These are phyloP conservation scores for Dunaliella primolecta DNA, from an alignment of 139 green algal genomes.

Conservation along the genomic window DNA sequence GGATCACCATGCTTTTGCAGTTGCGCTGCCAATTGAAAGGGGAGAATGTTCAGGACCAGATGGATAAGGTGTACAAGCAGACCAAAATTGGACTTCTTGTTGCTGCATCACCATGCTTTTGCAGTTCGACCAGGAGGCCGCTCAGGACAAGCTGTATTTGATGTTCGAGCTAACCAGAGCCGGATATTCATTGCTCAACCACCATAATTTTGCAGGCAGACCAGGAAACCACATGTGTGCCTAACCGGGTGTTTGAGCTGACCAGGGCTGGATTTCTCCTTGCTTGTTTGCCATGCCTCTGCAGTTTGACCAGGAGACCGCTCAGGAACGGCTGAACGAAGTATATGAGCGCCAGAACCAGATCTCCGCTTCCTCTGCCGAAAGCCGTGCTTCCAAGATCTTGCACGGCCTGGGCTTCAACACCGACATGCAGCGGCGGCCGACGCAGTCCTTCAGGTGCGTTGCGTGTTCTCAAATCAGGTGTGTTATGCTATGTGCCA, in stretches of 20 bases:
- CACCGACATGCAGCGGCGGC: slow-evolving; percentile 80
- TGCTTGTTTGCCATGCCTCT: neutral
- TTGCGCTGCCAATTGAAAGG: too few species aligned
- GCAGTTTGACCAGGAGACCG: slow-evolving; percentile 30
- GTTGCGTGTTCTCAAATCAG: too few species aligned
- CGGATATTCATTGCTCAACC: too few species aligned
- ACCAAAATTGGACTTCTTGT: too few species aligned
- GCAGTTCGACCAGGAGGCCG: neutral
- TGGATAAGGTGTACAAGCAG: too few species aligned
- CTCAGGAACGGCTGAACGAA: slow-evolving; percentile 70
- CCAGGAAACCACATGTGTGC: neutral
- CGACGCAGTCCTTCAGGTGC: slow-evolving; percentile 80
- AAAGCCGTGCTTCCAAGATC: slow-evolving; percentile 94
- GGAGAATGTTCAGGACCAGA: too few species aligned
- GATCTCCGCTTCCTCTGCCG: slow-evolving; percentile 79
- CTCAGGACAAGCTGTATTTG: neutral
- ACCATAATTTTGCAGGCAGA: neutral
- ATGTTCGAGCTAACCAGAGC: neutral
- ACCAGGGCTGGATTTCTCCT: too few species aligned
- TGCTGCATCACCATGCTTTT: neutral
- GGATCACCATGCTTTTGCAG: too few species aligned
- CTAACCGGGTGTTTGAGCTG: too few species aligned
- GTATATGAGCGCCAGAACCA: slow-evolving; percentile 90
- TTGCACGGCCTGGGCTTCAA: slow-evolving; percentile 95
- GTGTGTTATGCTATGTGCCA: slow-evolving; percentile 17